phyloP scores from a whole-genome alignment of 257 asterid genomes.

The Nicotiana paniculata region DNA sequence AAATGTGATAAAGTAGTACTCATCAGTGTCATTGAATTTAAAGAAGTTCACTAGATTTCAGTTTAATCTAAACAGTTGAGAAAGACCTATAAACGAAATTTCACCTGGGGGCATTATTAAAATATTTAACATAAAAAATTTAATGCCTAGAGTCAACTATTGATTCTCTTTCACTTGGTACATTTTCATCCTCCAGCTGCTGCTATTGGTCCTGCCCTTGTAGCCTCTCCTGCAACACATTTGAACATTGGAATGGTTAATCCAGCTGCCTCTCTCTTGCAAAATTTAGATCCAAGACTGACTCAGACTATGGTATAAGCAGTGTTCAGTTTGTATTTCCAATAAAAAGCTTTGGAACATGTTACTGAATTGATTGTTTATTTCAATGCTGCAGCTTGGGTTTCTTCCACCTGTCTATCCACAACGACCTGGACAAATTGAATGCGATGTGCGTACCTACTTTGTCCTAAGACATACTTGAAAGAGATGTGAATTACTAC shows the following conservation, averaged over 20 bases:
- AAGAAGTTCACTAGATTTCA: background rate
- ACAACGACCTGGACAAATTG: conserved; percentile 89
- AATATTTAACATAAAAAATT: background rate
- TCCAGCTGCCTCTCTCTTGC: conserved; percentile 66
- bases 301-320: conserved; percentile 59
- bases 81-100: background rate
- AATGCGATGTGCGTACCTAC: conserved; percentile 72
- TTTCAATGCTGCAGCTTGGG: conserved; percentile 64
- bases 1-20: too few species aligned
- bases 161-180: background rate
- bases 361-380: conserved; percentile 14
- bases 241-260: conserved; percentile 51
- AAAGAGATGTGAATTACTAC: background rate
- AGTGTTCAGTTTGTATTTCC: background rate
- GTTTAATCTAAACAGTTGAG: background rate
- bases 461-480: conserved; percentile 4
- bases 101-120: background rate
- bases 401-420: conserved; percentile 56
- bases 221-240: conserved; percentile 67
- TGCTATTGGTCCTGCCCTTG: conserved; percentile 48
- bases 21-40: background rate
- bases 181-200: conserved; percentile 30
- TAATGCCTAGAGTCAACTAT: background rate
- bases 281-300: conserved; percentile 63
- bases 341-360: background rate